Evolutionary conservation across 129 eudicot species (phyloP), one percentile per base, ranked within the genome.

Genomic region (Silybum marianum): DNA sequence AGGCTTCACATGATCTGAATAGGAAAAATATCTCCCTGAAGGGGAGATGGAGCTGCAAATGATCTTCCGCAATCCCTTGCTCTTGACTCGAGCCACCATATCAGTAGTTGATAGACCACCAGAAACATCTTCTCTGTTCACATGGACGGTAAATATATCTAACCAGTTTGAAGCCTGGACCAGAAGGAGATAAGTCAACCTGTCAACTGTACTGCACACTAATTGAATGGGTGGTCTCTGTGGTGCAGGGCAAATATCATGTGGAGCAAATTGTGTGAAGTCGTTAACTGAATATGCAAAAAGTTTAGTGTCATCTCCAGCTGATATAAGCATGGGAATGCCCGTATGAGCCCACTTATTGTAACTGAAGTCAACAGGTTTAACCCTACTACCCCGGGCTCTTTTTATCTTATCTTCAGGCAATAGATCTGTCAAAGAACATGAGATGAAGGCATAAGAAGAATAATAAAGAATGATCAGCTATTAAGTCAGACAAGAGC

Each of bases 291-390:
- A 88, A 78, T 96, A 96, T 32, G 99, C 99, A 88, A 89, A 96
- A 30, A 96, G 92, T 83, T 90, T 96, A 28, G 99, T 86, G 69
- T 96, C 99, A 77, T 96, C 98, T 76, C 99, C 99, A 74, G 93
- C 99, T 46, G 99, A 96, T 30, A 96, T 86, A 73, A 96, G 99
- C 99, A 96, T 96, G 13, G 99, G 98, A 32, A 93, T 93, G 60
- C 98, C 98, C 34, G 84, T 72, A 75, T 91, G 97, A 38, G 99
- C 99, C 99, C 98, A 96, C 81, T 93, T 96, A 72, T 81, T 97
- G 91, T 93, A 96, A 85, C 97, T 89, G 72, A 80, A 86, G 18
- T 92, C 94, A 51, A 89, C 67, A 73, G 96, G 89, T 77, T 90
- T 90, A 18, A 78, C 90, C 90, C 77, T 80, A 30, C 66, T 58